Evolutionary conservation across 352 stramenopile genomes (phyloP).

Genomic region (Aphanomyces euteiches): DNA sequence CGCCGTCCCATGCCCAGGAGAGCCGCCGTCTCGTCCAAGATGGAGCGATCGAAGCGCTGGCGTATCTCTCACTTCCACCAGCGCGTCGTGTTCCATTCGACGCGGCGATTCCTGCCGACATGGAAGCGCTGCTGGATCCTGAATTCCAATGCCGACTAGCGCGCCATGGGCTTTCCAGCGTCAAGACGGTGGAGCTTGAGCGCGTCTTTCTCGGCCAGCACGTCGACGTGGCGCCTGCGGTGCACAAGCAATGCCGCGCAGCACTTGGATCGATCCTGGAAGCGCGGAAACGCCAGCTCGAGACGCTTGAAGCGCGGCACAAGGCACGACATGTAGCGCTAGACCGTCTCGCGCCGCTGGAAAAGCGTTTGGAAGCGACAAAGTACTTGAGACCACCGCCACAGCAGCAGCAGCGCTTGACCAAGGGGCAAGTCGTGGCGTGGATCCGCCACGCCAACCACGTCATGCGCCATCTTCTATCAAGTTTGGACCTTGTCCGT

Average conservation of each 20-base stretch:
- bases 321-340: background rate
- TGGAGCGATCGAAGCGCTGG: conserved; percentile 12
- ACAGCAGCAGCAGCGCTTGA: background rate
- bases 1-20: background rate
- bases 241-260: background rate
- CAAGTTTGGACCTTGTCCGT: conserved; percentile 7
- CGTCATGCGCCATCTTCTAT: conserved; percentile 1
- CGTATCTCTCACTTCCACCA: background rate
- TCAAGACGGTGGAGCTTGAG: background rate
- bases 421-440: background rate
- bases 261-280: background rate
- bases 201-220: background rate
- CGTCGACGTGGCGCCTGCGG: background rate
- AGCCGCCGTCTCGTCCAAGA: conserved; percentile 1
- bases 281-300: background rate
- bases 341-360: background rate
- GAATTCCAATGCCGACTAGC: background rate
- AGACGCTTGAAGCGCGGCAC: background rate
- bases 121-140: too few species aligned
- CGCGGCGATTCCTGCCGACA: too few species aligned
- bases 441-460: conserved; percentile 3
- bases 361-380: background rate
- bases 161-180: background rate
- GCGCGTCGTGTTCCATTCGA: too few species aligned
- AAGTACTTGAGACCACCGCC: background rate